Conservation (phyloP, 257 asterid genomes). For the Fraxinus cuspidata region DNA sequence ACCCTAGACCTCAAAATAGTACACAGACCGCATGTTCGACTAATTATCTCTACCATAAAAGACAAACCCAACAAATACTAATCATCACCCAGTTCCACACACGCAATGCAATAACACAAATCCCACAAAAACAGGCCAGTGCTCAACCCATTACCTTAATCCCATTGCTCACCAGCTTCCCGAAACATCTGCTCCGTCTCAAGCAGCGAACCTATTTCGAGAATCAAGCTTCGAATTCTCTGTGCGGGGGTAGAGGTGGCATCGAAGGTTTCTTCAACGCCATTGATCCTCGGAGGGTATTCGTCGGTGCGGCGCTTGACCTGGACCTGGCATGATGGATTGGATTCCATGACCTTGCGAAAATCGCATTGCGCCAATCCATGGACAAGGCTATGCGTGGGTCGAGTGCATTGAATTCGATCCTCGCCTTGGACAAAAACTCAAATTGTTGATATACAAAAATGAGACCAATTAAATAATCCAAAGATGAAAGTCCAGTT, state of each 20-base stretch:
- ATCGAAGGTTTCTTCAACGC: no score
- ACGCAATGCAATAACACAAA: no score
- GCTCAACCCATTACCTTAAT: slow-evolving; percentile 8
- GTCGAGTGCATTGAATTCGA: slow-evolving; percentile 93
- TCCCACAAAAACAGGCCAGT: no score
- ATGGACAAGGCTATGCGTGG: slow-evolving; percentile 80
- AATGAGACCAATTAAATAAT: no score
- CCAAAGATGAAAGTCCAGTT: no score
- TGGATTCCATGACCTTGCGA: slow-evolving; percentile 80
- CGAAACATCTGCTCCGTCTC: slow-evolving; percentile 92
- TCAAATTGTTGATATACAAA: slow-evolving; percentile 4
- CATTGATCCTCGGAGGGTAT: slow-evolving; percentile 78
- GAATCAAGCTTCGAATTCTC: slow-evolving; percentile 82
- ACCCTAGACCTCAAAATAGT: no score
- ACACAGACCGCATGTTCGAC: no score
- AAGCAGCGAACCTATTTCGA: slow-evolving; percentile 77
- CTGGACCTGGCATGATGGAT: slow-evolving; percentile 78
- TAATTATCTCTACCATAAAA: no score
- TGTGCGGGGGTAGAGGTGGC: no score
- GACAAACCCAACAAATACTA: no score
- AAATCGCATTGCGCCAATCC: slow-evolving; percentile 96
- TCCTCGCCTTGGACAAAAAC: slow-evolving; percentile 77
- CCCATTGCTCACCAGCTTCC: slow-evolving; percentile 68
- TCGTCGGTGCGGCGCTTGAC: slow-evolving; percentile 95
- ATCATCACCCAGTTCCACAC: no score